Evolutionary conservation across 1,284 basidiomycete species (phyloP).

Genomic region (Ustilago tritici): DNA sequence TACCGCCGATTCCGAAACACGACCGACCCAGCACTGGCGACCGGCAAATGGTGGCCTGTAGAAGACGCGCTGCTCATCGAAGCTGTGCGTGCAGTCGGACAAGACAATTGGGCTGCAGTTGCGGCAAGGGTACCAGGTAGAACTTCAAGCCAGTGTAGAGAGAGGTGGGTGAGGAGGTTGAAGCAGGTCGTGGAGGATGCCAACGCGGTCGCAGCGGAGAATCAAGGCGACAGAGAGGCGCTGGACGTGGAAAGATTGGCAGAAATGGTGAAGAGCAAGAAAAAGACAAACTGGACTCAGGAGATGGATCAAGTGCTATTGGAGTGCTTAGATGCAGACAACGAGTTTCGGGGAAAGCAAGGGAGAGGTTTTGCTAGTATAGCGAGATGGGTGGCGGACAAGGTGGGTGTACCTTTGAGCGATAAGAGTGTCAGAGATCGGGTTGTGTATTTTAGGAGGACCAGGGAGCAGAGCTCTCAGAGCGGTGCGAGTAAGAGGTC

Average conservation of each 20-base stretch:
- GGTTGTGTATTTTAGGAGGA: not conserved
- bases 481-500: not conserved
- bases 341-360: conserved; percentile 10
- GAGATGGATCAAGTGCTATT: conserved; percentile 30
- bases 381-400: conserved; percentile 13
- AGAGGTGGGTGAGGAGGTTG: conserved; percentile 36
- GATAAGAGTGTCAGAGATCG: conserved; percentile 36
- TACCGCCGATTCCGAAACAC: conserved; percentile 43
- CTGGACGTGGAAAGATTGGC: conserved; percentile 11
- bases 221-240: not conserved
- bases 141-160: conserved; percentile 43
- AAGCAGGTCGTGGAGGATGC: conserved; percentile 21
- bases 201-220: not conserved
- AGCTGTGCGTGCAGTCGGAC: conserved; percentile 17
- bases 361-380: conserved; percentile 26
- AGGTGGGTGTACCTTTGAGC: conserved; percentile 13
- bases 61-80: conserved; percentile 36
- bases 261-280: conserved; percentile 13
- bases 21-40: conserved; percentile 33
- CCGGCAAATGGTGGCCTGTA: conserved; percentile 30
- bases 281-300: conserved; percentile 25
- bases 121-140: conserved; percentile 33
- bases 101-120: conserved; percentile 34
- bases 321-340: conserved; percentile 14
- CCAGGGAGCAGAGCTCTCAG: not conserved